Evolutionary conservation across 2,329 filamentous ascomycete genomes (phyloP), one percentile per base, ranked within the genome.

Genomic region (Hortaea sp.): DNA sequence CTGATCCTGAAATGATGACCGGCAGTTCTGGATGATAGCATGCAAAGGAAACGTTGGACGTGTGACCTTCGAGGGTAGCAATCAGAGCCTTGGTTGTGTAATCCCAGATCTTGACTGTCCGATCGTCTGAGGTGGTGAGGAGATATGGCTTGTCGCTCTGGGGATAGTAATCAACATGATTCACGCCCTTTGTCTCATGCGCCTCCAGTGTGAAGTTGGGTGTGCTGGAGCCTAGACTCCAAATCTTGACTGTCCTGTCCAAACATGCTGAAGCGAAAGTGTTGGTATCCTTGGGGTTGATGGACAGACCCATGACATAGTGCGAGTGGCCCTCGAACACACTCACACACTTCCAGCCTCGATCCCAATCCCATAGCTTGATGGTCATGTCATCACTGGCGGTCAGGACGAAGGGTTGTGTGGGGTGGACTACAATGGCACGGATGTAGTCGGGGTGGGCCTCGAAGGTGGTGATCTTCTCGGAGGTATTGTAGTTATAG

Each of bases 401-500:
- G 45, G 92, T 98, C 49, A 98, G 76, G 44, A 97, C 87, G 62
- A 95, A 97, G 1, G 92, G 89, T 64, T 95, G 88, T 39, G 88
- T 88, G 5, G 92, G 92, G 66, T 98, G 92, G 34, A 98, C 87
- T 53, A 84, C 88, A 58, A 98, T 95, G 43, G 92, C 89, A 60
- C 92, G 86, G 65, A 98, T 97, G 64, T 98, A 98, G 69, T 98
- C 92, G 50, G 92, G 92, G 66, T 98, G 92, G 43, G 89, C 90
- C 72, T 97, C 90, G 68, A 95, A 97, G 11, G 86, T 86, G 45
- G 88, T 90, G 62, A 97, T 92, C 78, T 95, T 97, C 71, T 98
- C 92, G 50, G 88, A 94, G 45, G 92, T 98, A 72, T 98, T 97
- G 78, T 97, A 98, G 74, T 98, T 97, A 78, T 95, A 94, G 53